Evolutionary conservation across 2,329 filamentous ascomycete genomes (phyloP).

Genomic region (Aspergillus piperis): DNA sequence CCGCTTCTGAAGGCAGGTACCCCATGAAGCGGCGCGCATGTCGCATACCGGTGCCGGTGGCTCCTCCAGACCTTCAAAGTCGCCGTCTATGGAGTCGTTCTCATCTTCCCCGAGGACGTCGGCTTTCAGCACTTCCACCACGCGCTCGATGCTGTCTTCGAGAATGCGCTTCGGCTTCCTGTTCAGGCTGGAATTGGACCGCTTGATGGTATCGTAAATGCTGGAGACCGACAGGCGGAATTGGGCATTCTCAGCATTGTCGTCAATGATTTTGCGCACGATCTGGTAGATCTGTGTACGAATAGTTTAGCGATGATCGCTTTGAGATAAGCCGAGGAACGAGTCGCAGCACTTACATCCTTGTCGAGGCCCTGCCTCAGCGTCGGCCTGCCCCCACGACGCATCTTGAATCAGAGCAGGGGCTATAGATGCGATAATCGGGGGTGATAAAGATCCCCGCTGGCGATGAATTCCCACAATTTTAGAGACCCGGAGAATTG

Average conservation of each 20-base stretch:
- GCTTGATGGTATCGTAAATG: slow-evolving; percentile 78
- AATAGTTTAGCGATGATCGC: slow-evolving; percentile 14
- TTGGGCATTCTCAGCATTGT: slow-evolving; percentile 54
- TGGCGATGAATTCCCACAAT: slow-evolving; percentile 22
- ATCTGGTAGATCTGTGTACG: slow-evolving; percentile 68
- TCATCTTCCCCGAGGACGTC: slow-evolving; percentile 62
- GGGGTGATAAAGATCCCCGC: slow-evolving; percentile 3
- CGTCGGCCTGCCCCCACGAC: slow-evolving; percentile 48
- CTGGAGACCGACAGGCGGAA: slow-evolving; percentile 59
- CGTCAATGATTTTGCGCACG: slow-evolving; percentile 73
- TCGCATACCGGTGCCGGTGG: slow-evolving; percentile 34
- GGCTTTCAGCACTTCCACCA: slow-evolving; percentile 69
- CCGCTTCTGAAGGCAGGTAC: not conserved
- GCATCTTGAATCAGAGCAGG: slow-evolving; percentile 32
- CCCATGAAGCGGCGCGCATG: not conserved
- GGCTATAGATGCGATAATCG: not conserved
- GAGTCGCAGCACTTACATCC: slow-evolving; percentile 50
- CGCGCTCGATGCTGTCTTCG: slow-evolving; percentile 82
- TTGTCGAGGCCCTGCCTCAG: slow-evolving; percentile 62
- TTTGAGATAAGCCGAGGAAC: not conserved
- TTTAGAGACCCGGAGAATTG: slow-evolving; percentile 18
- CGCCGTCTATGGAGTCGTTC: slow-evolving; percentile 51
- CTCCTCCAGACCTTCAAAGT: slow-evolving; percentile 53
- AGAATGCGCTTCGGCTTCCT: slow-evolving; percentile 78
- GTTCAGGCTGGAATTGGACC: slow-evolving; percentile 83